Base-by-base conservation (phyloP, 768 basidiomycete species). In the Leucocoprinus sp. region DNA sequence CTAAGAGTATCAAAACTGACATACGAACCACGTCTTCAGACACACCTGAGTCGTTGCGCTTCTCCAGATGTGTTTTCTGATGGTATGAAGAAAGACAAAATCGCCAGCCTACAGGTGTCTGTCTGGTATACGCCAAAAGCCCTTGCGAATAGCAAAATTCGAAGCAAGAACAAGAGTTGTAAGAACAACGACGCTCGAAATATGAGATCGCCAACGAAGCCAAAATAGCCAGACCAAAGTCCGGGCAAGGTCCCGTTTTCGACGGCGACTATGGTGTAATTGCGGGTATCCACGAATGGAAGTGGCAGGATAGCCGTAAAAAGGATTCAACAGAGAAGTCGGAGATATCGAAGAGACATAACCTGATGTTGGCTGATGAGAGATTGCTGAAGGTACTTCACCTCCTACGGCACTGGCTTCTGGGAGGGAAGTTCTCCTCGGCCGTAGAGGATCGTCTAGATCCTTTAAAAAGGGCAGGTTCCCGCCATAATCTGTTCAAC, bases 291-390 rank as follows among this genome's bases (percentile, higher is more conserved):
- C 51, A 43, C 57, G 51, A 34, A 50, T 52, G 8, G 57, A 58
- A 46, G 54, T 59, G 33, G 70, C 68, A 5, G 84, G 82, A 55
- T 88, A 87, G 3, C 85, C 85, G 51, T 76, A 89, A 61, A 80
- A 87, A 1, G 86, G 86, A 51, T 86, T 88, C 31, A 75, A 62
- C 28, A 65, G 57, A 21, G 84, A 86, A 23, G 73, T 76, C 15
- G 81, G 69, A 7, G 80, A 69, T 33, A 78, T 59, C 59, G 62
- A 60, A 43, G 48, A 42, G 46, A 60, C 52, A 36, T 52, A 52
- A 44, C 53, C 54, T 46, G 53, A 48, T 37, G 50, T 50, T 45
- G 52, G 49, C 42, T 42, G 40, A 48, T 44, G 48, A 37, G 52
- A 37, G n/a, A 45, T 37, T 23, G 50, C 21, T 18, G 49, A 41